These are phyloP conservation scores for Botrytis byssoidea DNA, from an alignment of 2,329 filamentous ascomycete genomes.

Conservation along the genomic window DNA sequence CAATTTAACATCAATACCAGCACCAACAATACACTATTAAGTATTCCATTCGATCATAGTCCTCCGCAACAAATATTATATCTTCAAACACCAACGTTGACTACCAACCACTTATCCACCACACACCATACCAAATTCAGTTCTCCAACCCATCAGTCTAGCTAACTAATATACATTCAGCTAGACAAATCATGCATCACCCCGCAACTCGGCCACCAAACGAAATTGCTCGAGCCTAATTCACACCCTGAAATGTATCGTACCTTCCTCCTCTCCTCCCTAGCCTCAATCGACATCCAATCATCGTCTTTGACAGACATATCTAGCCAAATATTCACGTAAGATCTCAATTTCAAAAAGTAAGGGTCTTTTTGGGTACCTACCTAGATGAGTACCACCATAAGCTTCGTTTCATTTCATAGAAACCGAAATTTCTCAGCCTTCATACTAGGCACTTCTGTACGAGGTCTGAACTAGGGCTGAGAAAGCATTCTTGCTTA, in stretches of 20 bases:
- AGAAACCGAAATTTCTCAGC: not conserved
- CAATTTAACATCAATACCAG: not conserved
- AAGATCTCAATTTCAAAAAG: not conserved
- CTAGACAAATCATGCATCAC: not conserved
- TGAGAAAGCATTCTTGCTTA: not conserved
- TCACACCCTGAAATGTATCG: not conserved
- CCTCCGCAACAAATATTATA: not conserved
- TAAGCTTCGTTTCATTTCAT: not conserved
- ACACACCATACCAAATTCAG: not conserved
- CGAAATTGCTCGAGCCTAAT: conserved; percentile 13
- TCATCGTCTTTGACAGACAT: not conserved
- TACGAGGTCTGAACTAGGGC: not conserved
- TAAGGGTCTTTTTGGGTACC: not conserved
- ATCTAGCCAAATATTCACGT: not conserved
- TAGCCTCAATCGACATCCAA: not conserved
- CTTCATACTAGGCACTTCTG: not conserved
- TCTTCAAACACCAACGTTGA: not conserved
- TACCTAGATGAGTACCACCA: not conserved
- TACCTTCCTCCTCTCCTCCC: not conserved
- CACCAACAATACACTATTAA: not conserved
- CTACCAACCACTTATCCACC: not conserved
- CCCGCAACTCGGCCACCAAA: not conserved
- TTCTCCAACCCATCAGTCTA: not conserved
- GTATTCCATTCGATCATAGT: not conserved
- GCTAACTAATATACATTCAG: not conserved